Conservation (phyloP, 2,329 filamentous ascomycete species). For the Uncinocarpus reesii region DNA sequence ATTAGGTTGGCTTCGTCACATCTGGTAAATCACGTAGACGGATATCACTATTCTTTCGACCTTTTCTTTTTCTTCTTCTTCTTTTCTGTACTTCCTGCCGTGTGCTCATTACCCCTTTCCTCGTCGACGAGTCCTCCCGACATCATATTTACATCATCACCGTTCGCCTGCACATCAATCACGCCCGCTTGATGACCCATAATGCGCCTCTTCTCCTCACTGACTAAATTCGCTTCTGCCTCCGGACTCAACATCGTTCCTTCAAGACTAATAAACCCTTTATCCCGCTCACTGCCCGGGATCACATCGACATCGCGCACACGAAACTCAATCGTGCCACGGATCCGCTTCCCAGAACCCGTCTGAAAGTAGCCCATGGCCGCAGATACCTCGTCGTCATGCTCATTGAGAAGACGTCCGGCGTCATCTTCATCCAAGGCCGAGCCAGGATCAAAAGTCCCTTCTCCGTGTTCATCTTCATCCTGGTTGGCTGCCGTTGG, state of each 20-base stretch:
- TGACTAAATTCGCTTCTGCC: slow-evolving; percentile 52
- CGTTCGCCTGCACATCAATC: neutral
- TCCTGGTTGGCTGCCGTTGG: neutral
- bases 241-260: slow-evolving; percentile 69
- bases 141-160: slow-evolving; percentile 3
- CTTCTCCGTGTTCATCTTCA: slow-evolving; percentile 11
- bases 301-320: slow-evolving; percentile 70
- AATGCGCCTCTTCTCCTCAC: slow-evolving; percentile 40
- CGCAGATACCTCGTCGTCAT: slow-evolving; percentile 43
- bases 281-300: slow-evolving; percentile 58
- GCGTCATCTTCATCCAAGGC: slow-evolving; percentile 28
- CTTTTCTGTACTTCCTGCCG: slow-evolving; percentile 6
- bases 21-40: neutral
- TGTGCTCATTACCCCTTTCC: neutral
- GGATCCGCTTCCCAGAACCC: slow-evolving; percentile 56
- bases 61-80: slow-evolving; percentile 15
- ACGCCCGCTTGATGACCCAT: slow-evolving; percentile 24
- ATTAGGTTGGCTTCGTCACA: neutral
- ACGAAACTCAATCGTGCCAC: slow-evolving; percentile 61
- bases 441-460: slow-evolving; percentile 27
- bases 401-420: slow-evolving; percentile 26
- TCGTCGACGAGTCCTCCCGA: neutral
- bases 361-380: slow-evolving; percentile 67
- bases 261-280: slow-evolving; percentile 73
- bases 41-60: slow-evolving; percentile 9